Evolutionary conservation across 2,329 filamentous ascomycete genomes (phyloP).

Genomic region (Beauveria pseudobassiana): DNA sequence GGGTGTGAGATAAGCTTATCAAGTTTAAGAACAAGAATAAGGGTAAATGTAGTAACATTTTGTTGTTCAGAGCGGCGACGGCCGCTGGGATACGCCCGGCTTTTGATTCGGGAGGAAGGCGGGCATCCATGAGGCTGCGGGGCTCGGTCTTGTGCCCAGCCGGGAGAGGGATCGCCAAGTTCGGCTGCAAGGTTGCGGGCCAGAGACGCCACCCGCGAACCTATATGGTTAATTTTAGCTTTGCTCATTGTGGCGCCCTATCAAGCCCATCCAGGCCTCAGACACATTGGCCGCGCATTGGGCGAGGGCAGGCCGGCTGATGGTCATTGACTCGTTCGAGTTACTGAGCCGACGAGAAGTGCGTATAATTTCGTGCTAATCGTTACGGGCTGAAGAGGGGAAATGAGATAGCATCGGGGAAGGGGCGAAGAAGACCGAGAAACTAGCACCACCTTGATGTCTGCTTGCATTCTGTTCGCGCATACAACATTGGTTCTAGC

Average conservation of each 20-base stretch:
- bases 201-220: not conserved
- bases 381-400: not conserved
- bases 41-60: not conserved
- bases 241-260: not conserved
- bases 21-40: not conserved
- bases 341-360: not conserved
- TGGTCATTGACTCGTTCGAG: not conserved
- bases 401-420: not conserved
- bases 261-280: not conserved
- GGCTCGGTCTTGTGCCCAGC: not conserved
- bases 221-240: slow-evolving; percentile 7
- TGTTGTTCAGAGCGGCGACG: not conserved
- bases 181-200: slow-evolving; percentile 2
- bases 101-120: slow-evolving; percentile 5
- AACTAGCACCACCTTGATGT: not conserved
- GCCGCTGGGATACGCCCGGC: not conserved
- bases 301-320: not conserved
- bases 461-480: not conserved
- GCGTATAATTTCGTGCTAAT: not conserved
- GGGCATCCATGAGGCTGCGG: not conserved
- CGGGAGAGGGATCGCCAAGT: not conserved
- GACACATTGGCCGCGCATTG: not conserved
- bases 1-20: not conserved
- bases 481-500: not conserved
- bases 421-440: too few species aligned